These are phyloP conservation scores for Sorghum bicolor DNA, from an alignment of 176 grass and related monocot species.

Conservation along the genomic window Sorghum_bicolor_NCBIv3 NC_012875.2:177001-177500, in stretches of 20 bases:
- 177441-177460: slow-evolving; percentile 37
- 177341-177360: slow-evolving; percentile 65
- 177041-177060: slow-evolving; percentile 97
- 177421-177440: slow-evolving; percentile 19
- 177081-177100: slow-evolving; percentile 92
- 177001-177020: slow-evolving; percentile 96
- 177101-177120: slow-evolving; percentile 19
- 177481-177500: slow-evolving; percentile 43
- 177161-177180: slow-evolving; percentile 14
- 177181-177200: slow-evolving; percentile 27
- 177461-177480: slow-evolving; percentile 50
- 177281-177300: slow-evolving; percentile 34
- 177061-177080: slow-evolving; percentile 91
- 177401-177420: slow-evolving; percentile 88
- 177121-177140: neutral
- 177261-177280: slow-evolving; percentile 55
- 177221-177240: slow-evolving; percentile 44
- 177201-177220: neutral
- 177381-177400: slow-evolving; percentile 74
- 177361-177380: slow-evolving; percentile 66
- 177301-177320: slow-evolving; percentile 63
- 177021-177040: slow-evolving; percentile 83
- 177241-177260: slow-evolving; percentile 69
- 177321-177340: slow-evolving; percentile 76
- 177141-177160: slow-evolving; percentile 24